Conservation (phyloP, 108 stramenopile genomes). For the Nitzschia inconspicua region DNA sequence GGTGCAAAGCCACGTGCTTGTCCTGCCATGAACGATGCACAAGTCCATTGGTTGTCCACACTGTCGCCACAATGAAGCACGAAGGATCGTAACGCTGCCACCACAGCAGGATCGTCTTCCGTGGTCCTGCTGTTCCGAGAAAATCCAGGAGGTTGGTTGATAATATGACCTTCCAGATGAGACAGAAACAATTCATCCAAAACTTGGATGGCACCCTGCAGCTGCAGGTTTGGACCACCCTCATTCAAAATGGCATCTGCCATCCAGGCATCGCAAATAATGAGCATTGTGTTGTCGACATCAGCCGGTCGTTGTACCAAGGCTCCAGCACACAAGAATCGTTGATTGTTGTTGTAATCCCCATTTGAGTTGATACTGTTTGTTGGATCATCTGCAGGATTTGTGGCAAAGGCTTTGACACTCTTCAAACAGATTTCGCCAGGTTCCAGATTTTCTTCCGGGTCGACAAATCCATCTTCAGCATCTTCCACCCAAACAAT, state of each 20-base stretch:
- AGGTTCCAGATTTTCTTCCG: constrained; percentile 36
- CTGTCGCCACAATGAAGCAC: constrained; percentile 26
- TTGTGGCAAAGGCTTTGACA: constrained; percentile 34
- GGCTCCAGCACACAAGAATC: constrained; percentile 35
- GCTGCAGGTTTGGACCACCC: constrained; percentile 32
- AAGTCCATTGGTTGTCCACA: background rate
- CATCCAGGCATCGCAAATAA: constrained; percentile 38
- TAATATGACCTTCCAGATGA: constrained; percentile 17
- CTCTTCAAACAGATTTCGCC: constrained; percentile 33
- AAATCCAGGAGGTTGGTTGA: too few relatives aligned
- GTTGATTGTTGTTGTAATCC: background rate
- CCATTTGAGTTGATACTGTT: background rate
- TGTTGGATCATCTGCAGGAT: background rate
- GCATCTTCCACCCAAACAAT: constrained; percentile 32
- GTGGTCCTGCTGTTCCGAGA: background rate
- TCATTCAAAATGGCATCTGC: constrained; percentile 32
- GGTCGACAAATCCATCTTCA: constrained; percentile 40
- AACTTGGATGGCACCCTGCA: constrained; percentile 21
- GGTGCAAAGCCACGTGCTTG: constrained; percentile 22
- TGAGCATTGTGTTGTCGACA: background rate
- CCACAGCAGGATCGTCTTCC: background rate
- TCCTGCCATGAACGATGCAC: constrained; percentile 35
- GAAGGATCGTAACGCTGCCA: constrained; percentile 1
- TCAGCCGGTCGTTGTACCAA: constrained; percentile 20
- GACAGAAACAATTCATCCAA: constrained; percentile 30